Percentiles rank a stretch among this genome's conserved stretches.
These are phyloP conservation scores for Pythium angustatum DNA, from an alignment of 352 stramenopile species.

Conservation along the genomic window DNA sequence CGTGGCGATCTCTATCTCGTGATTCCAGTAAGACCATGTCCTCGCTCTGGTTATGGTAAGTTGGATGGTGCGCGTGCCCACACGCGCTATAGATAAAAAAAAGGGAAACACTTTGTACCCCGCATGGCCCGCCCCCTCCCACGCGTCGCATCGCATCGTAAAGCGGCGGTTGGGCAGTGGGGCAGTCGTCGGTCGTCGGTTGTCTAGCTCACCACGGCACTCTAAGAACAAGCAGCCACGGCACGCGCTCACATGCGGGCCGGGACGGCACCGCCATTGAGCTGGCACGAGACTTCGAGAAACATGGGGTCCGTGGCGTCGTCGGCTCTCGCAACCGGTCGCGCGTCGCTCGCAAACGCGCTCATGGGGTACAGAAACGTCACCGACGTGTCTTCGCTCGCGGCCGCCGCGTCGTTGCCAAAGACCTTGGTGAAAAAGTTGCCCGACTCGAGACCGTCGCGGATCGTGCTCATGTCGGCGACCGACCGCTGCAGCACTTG, in stretches of 20 bases:
- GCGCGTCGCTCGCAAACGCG: slow-evolving; percentile 61
- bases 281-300: slow-evolving; percentile 77
- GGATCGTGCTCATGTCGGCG: slow-evolving; percentile 83
- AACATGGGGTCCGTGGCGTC: slow-evolving; percentile 57
- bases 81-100: slow-evolving; percentile 29
- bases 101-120: slow-evolving; percentile 14
- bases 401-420: slow-evolving; percentile 32
- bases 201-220: slow-evolving; percentile 19
- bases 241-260: slow-evolving; percentile 31
- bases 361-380: slow-evolving; percentile 87
- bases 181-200: slow-evolving; percentile 9
- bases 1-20: no score
- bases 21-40: no score
- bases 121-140: background rate
- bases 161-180: no score
- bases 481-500: slow-evolving; percentile 69
- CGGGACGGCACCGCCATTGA: slow-evolving; percentile 43
- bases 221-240: slow-evolving; percentile 10
- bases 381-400: slow-evolving; percentile 57
- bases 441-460: slow-evolving; percentile 62
- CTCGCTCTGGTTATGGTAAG: no score
- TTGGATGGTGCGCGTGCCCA: slow-evolving; percentile 11
- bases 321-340: slow-evolving; percentile 21
- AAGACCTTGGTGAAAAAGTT: slow-evolving; percentile 62
- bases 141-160: no score